Evolutionary conservation across 352 stramenopile genomes (phyloP), one percentile per base, ranked within the genome.

Genomic region (Aphanomyces invadans): DNA sequence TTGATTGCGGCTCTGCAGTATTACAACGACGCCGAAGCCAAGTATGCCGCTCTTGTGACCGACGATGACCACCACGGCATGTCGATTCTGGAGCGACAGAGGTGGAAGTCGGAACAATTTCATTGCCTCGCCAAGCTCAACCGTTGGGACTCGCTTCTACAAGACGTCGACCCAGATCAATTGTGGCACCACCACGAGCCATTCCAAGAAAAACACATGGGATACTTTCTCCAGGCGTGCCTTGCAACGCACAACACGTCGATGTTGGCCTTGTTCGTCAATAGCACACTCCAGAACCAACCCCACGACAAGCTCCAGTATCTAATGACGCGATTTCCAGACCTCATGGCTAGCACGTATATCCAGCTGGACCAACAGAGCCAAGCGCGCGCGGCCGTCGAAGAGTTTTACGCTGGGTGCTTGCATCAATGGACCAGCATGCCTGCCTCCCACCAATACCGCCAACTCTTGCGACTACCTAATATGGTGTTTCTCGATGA

Each of bases 121-220:
- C 73, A 70, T 1, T 93, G 84, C 31, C 65, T 91, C 21, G 82
- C 87, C 42, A 76, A 57, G 23, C 67, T 93, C 5, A 91, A 91
- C 59, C 77, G 78, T 46, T 93, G 84, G 84, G 74, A 86, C 17
- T 70, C 79, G 29, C 68, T 93, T 3, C 67, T 76, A 10, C 55
- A 67, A 15, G 84, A 89, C 38, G 68, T 91, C 12, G 21, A 55
- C 33, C 46, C 60, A 4, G 65, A 69, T 5, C 42, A 63, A 9
- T 48, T 90, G 25, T 93, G 81, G 81, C 70, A 76, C 29, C 74
- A 88, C 56, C 62, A 74, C 2, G 74, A 83, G 1, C 82, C 84
- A 7, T 93, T 89, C 65, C 45, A 84, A 21, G 77, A 89, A 48
- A 80, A 89, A 75, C 80, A 77, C 7, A 63, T 90, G 9, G 74